phyloP scores from a whole-genome alignment of 495 filamentous ascomycete genomes.

The Annulohypoxylon moriforme region DNA sequence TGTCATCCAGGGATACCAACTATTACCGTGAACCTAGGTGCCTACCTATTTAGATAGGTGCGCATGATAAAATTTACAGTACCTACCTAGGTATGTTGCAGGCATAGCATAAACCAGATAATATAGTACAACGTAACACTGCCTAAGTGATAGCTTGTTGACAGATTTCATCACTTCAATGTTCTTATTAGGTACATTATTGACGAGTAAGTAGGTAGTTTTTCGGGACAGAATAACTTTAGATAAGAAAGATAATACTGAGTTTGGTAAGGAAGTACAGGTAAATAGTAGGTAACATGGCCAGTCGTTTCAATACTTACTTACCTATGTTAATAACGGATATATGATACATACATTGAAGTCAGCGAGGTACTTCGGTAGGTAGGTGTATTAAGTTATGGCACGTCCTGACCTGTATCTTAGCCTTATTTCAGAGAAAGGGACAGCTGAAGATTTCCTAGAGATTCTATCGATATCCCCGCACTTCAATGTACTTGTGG shows the following conservation, averaged over 20 bases:
- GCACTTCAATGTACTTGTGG: slow-evolving; percentile 31
- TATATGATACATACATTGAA: too few species aligned
- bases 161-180: slow-evolving; percentile 33
- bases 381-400: neutral
- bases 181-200: too few species aligned
- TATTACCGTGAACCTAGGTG: too few species aligned
- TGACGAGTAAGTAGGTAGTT: neutral
- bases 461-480: slow-evolving; percentile 39
- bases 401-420: neutral
- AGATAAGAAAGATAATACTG: too few species aligned
- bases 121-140: slow-evolving; percentile 24
- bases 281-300: too few species aligned
- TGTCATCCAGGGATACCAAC: neutral
- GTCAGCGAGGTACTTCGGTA: neutral
- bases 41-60: too few species aligned
- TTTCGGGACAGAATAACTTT: neutral
- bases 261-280: too few species aligned
- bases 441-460: slow-evolving; percentile 21
- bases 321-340: too few species aligned
- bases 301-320: too few species aligned
- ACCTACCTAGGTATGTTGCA: neutral
- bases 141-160: slow-evolving; percentile 29
- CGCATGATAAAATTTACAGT: too few species aligned
- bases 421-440: slow-evolving; percentile 12
- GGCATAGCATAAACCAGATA: slow-evolving; percentile 8